Evolutionary conservation across 345 rosid species (phyloP), one percentile per base, ranked within the genome.

Genomic region (Zanthoxylum bungeanum): DNA sequence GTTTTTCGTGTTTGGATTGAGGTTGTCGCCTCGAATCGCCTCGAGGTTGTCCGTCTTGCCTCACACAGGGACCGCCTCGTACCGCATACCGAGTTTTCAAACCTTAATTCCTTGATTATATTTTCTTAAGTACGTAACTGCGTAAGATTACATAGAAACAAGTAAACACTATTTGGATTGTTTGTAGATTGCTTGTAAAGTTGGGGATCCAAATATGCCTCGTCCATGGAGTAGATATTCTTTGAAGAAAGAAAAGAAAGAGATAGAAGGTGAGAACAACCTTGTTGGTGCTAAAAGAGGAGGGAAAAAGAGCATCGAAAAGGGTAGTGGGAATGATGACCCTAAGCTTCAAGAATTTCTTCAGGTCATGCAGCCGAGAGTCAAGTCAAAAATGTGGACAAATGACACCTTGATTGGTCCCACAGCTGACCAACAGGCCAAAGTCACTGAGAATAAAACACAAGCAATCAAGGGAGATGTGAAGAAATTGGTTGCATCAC

Each of bases 161-260:
- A 17, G 50, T n/a, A 27, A 71, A 24, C 17, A 22, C 28, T 28
- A 8, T 9, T 33, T 75, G 60, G 44, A 49, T 67, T 44, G 60
- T 33, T 53, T 71, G 17, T 69, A 92, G 99, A 65, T 86, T 83
- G 99, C 99, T 58, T 82, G 64, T 44, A 80, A 78, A 78, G 86
- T 85, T 52, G 96, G 93, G 73, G 96, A 91, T 74, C 90, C 78
- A 3, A 74, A 78, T 67, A 75, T 77, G 56, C 97, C 98, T 72
- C 86, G 86, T 62, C 96, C 99, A 0, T 92, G 99, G 98, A 92
- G 98, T 91, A 83, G 86, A 30, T 75, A 88, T 79, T 84, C 96
- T 9, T 52, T 62, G 57, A 84, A 85, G 76, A 91, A 89, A 73
- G 76, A 69, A 64, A 82, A 68, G 55, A 73, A 76, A 59, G 66